Percentiles rank a stretch among this genome's conserved stretches.
phyloP scores from a whole-genome alignment of 495 filamentous ascomycete species.

The Margaritispora aquatica region DNA sequence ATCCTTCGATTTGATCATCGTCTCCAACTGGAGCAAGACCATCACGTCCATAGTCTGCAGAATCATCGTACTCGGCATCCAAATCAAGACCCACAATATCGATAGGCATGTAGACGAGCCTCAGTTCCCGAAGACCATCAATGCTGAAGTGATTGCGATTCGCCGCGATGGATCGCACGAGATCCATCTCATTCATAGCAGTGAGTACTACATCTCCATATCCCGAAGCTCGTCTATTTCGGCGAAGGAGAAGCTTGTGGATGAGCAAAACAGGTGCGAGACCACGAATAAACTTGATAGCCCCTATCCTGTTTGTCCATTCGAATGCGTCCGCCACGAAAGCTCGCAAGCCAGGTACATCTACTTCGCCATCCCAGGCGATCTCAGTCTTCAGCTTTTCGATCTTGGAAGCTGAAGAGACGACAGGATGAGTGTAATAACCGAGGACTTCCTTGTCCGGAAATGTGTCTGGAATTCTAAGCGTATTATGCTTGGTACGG shows the following conservation, averaged over 20 bases:
- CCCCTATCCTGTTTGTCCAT: slow-evolving; percentile 72
- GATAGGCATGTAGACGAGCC: slow-evolving; percentile 68
- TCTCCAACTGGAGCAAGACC: slow-evolving; percentile 43
- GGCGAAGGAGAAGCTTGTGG: slow-evolving; percentile 48
- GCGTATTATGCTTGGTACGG: slow-evolving; percentile 59
- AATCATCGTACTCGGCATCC: slow-evolving; percentile 57
- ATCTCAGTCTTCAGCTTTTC: slow-evolving; percentile 47
- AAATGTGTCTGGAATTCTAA: slow-evolving; percentile 75
- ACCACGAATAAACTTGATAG: slow-evolving; percentile 76
- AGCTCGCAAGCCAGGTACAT: slow-evolving; percentile 58
- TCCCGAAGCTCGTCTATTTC: slow-evolving; percentile 12
- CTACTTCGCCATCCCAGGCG: slow-evolving; percentile 58
- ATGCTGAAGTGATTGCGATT: slow-evolving; percentile 63
- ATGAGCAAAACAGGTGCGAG: slow-evolving; percentile 74
- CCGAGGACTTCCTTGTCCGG: slow-evolving; percentile 71
- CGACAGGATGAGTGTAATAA: slow-evolving; percentile 79
- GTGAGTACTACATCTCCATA: slow-evolving; percentile 36
- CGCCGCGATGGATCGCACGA: slow-evolving; percentile 58
- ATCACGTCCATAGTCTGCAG: slow-evolving; percentile 38
- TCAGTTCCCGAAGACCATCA: slow-evolving; percentile 68
- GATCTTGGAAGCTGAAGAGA: slow-evolving; percentile 59
- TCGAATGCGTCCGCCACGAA: slow-evolving; percentile 79
- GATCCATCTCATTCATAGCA: slow-evolving; percentile 36
- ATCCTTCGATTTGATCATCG: slow-evolving; percentile 48
- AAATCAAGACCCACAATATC: slow-evolving; percentile 75